phyloP scores from a whole-genome alignment of 345 rosid genomes.

The Melastoma malabathricum region DNA sequence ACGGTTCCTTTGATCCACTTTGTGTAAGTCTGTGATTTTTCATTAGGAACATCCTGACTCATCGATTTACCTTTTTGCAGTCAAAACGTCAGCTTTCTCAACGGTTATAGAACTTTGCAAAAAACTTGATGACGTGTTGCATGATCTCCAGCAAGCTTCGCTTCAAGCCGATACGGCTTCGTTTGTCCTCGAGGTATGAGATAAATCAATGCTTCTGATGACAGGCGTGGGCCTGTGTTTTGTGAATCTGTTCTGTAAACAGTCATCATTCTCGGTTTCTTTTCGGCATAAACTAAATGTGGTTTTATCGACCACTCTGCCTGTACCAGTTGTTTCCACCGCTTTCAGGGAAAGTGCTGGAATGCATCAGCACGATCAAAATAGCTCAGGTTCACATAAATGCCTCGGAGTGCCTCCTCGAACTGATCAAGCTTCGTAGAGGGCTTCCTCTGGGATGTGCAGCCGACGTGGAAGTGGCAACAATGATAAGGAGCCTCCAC shows the following conservation, averaged over 20 bases:
- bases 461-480: slow-evolving; percentile 25
- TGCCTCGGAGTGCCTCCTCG: slow-evolving; percentile 72
- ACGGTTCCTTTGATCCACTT: slow-evolving; percentile 6
- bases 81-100: slow-evolving; percentile 60
- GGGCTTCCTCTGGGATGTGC: slow-evolving; percentile 20
- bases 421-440: slow-evolving; percentile 24
- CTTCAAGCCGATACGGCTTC: slow-evolving; percentile 19
- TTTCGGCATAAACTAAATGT: too few relatives aligned
- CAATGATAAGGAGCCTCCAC: slow-evolving; percentile 35
- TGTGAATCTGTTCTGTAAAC: slow-evolving; percentile 15
- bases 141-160: slow-evolving; percentile 22
- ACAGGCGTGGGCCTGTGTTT: background rate
- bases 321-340: too few relatives aligned
- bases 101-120: slow-evolving; percentile 61
- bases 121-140: slow-evolving; percentile 28
- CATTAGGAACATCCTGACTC: background rate
- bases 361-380: slow-evolving; percentile 52
- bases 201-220: too few relatives aligned
- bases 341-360: too few relatives aligned
- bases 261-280: slow-evolving; percentile 20
- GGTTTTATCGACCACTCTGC: too few relatives aligned
- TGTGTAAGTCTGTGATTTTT: slow-evolving; percentile 1
- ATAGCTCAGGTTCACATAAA: slow-evolving; percentile 88
- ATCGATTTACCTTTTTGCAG: slow-evolving; percentile 21
- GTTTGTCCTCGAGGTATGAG: slow-evolving; percentile 54